Evolutionary conservation across 805 yeast species (phyloP).

Genomic region (Wickerhamiella spandovensis): DNA sequence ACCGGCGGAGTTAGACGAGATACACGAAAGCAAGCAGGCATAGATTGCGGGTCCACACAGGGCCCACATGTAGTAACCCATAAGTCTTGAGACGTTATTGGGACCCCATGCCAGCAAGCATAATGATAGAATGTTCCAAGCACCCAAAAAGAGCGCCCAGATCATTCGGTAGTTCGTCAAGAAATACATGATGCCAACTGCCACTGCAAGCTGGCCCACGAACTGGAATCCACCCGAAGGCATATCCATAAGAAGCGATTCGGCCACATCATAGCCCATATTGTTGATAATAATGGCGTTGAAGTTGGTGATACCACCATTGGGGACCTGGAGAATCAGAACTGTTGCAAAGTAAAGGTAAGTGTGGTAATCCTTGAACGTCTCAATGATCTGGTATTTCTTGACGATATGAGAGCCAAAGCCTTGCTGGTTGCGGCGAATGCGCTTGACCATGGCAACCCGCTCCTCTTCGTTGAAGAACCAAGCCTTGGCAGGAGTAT

Average conservation of each 20-base stretch:
- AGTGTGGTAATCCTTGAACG: slow-evolving; percentile 32
- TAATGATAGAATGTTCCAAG: slow-evolving; percentile 33
- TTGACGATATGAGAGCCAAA: slow-evolving; percentile 42
- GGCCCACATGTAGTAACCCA: slow-evolving; percentile 10
- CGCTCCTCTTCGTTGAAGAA: slow-evolving; percentile 33
- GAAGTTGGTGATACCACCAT: slow-evolving; percentile 42
- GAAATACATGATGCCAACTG: slow-evolving; percentile 8
- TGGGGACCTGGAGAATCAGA: slow-evolving; percentile 31
- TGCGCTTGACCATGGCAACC: slow-evolving; percentile 35
- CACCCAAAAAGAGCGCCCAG: slow-evolving; percentile 36
- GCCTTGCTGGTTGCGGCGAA: slow-evolving; percentile 40
- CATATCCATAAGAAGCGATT: slow-evolving; percentile 1
- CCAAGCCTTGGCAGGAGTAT: slow-evolving; percentile 36
- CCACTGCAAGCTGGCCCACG: slow-evolving; percentile 10
- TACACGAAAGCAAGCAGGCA: slow-evolving; percentile 4
- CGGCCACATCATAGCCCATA: slow-evolving; percentile 1
- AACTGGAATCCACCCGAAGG: slow-evolving; percentile 33
- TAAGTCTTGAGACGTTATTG: slow-evolving; percentile 8
- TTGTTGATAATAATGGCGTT: slow-evolving; percentile 30
- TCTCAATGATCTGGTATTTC: slow-evolving; percentile 36
- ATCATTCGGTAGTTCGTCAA: slow-evolving; percentile 9
- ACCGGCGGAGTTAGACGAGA: slow-evolving; percentile 48
- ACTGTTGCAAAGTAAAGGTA: slow-evolving; percentile 34
- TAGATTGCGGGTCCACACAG: not conserved
- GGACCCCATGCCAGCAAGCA: slow-evolving; percentile 34